Evolutionary conservation across 1,284 basidiomycete genomes (phyloP).

Genomic region (Irpex sp.): DNA sequence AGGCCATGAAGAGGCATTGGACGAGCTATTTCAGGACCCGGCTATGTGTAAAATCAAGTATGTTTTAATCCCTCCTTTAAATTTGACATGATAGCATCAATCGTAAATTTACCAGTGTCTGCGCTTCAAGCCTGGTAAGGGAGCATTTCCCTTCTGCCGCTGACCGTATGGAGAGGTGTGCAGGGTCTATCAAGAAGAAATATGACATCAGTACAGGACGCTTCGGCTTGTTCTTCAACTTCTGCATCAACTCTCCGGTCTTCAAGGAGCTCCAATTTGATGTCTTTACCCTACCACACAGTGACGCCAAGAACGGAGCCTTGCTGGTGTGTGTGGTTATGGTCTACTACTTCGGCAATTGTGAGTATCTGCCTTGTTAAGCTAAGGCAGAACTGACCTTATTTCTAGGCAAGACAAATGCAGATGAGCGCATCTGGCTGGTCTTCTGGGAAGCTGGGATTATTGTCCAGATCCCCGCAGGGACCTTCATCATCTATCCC

Average conservation of each 20-base stretch:
- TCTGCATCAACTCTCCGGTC: slow-evolving; percentile 8
- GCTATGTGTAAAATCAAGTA: not conserved
- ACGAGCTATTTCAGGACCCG: not conserved
- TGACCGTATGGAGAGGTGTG: not conserved
- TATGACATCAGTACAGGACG: not conserved
- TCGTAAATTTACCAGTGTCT: not conserved
- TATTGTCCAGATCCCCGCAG: slow-evolving; percentile 11
- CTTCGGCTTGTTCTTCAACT: slow-evolving; percentile 11
- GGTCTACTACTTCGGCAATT: slow-evolving; percentile 4
- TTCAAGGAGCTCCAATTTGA: not conserved
- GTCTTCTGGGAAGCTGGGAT: slow-evolving; percentile 15
- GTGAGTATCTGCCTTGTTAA: not conserved
- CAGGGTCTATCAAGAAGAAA: not conserved
- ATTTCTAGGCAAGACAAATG: not conserved
- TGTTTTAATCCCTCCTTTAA: not conserved
- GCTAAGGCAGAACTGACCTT: not conserved
- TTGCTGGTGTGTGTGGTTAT: slow-evolving; percentile 9
- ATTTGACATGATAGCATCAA: not conserved
- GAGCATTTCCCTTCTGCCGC: not conserved
- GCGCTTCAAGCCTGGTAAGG: not conserved
- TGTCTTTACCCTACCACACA: not conserved
- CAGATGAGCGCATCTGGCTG: slow-evolving; percentile 6
- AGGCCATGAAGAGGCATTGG: not conserved
- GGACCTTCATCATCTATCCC: slow-evolving; percentile 12
- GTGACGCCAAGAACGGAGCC: slow-evolving; percentile 1